Base-by-base conservation (phyloP, 2,329 filamentous ascomycete genomes). In the Phoma sp. region DNA sequence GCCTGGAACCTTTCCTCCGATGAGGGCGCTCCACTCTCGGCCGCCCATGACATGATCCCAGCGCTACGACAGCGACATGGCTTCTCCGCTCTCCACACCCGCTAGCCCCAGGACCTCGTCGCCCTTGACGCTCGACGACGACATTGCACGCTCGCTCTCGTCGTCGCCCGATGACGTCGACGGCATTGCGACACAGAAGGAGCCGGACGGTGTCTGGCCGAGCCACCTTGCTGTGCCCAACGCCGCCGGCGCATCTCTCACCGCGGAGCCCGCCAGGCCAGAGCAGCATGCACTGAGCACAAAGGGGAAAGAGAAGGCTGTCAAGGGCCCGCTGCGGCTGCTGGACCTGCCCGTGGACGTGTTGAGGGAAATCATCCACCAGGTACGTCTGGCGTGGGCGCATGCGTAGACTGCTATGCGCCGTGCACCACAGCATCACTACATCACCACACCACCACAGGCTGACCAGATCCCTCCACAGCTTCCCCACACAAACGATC, bases 401-500 rank as follows among this genome's bases (percentile, higher is more conserved):
- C 22, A 24, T 6, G 22, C 6, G 22, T 24, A 24, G 22, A 24
- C 22, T 24, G 22, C 31, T 17, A 36, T 43, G 39, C 25, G 44
- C 19, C 6, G 15, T 24, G 4, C 22, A 4, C 24, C 47, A 13
- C 25, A 7, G 9, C 38, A n/a, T 22, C 4, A 17, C 17, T 17
- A 17, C 17, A 17, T 37, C 17, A n/a, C 38, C 43, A 57, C 31
- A 43, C 15, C 22, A 24, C 22, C 22, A 6, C 15, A 45, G 27
- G 53, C 63, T 71, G 50, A 68, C 63, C 49, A 29, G 31, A 25
- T 17, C 17, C 40, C 50, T 33, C 54, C 45, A 47, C 68, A 92
- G 89, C 83, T 93, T 49, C 90, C 88, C 4, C 88, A 92, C 70
- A 92, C 89, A 5, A 94, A 92, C 73, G 91, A 95, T 73, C 81